Evolutionary conservation across 768 basidiomycete genomes (phyloP), one percentile per base, ranked within the genome.

Genomic region (Suillus variegatus): DNA sequence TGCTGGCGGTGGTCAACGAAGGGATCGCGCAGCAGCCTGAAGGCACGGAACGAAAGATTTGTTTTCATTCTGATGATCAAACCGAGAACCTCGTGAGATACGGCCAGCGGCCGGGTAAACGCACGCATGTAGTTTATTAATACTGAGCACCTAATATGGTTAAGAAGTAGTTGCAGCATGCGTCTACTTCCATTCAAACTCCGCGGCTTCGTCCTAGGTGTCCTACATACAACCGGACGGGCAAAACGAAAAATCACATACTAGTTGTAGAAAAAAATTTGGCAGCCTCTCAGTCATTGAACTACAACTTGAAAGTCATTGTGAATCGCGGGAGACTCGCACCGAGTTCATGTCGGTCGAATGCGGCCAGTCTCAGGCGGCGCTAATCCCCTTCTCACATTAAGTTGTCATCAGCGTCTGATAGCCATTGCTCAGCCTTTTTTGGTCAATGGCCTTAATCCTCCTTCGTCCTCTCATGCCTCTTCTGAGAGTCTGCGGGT

Each of bases 401-500:
- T 14, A 32, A 32, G 22, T 16, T 38, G 36, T 57, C 56, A 57
- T 38, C 40, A 22, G 6, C 22, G 6, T 58, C 18, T 58, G 57
- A 58, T 58, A 40, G 57, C 54, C 38, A 58, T 58, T 6, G 16
- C 22, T 25, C 5, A 58, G 10, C 57, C 40, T 28, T 40, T 58
- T 58, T 58, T 40, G 57, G 57, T 25, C 9, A 16, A 18, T 28
- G 9, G 3, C 14, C 38, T 18, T 41, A 40, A 41, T 25, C 52
- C 55, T 55, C 54, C 36, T 63, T 38, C 62, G 20, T 40, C 41
- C 36, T 16, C 38, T 32, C 62, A 63, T 63, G 62, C 9, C 56
- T 57, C 40, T 18, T 28, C 49, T 70, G 44, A 41, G 41, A 62
- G 52, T 66, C 16, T 38, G 72, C 32, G 43, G 35, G 3, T 60